Conservation (phyloP, 1,284 basidiomycete genomes). For the Malassezia obtusa region DNA sequence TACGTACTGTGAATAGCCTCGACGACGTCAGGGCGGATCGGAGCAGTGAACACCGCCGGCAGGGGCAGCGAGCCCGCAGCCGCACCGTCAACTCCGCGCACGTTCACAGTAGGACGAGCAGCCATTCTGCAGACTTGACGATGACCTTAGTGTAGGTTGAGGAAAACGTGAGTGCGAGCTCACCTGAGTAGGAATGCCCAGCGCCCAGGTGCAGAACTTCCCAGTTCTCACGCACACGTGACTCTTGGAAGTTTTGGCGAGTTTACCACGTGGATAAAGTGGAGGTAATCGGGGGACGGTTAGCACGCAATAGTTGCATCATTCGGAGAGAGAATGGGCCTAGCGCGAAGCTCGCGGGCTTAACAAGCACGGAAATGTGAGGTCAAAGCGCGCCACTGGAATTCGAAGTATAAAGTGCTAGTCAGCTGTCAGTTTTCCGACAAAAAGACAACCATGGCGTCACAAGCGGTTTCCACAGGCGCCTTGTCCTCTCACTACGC, state of each 20-base stretch:
- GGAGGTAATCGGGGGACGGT: neutral
- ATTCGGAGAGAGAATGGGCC: neutral
- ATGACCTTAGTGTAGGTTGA: constrained; percentile 16
- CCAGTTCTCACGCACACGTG: constrained; percentile 19
- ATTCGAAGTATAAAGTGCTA: neutral
- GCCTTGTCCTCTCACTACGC: neutral
- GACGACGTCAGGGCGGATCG: constrained; percentile 97
- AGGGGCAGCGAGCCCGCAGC: constrained; percentile 79
- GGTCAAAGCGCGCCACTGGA: too few species aligned
- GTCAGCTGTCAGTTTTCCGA: neutral
- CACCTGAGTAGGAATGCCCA: neutral
- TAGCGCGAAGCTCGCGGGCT: too few species aligned
- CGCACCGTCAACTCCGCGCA: constrained; percentile 52
- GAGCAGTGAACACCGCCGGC: constrained; percentile 92
- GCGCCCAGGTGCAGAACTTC: constrained; percentile 5
- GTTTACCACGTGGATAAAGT: neutral
- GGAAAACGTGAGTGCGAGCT: constrained; percentile 7
- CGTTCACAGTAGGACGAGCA: constrained; percentile 38
- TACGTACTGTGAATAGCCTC: constrained; percentile 91
- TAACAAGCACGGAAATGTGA: too few species aligned
- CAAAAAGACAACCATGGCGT: neutral
- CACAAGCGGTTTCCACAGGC: neutral
- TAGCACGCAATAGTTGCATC: constrained; percentile 17
- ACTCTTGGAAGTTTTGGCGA: constrained; percentile 8
- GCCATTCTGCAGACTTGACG: constrained; percentile 15